Evolutionary conservation across 2,329 filamentous ascomycete species (phyloP).

Genomic region (Botrytis hyacinthi): DNA sequence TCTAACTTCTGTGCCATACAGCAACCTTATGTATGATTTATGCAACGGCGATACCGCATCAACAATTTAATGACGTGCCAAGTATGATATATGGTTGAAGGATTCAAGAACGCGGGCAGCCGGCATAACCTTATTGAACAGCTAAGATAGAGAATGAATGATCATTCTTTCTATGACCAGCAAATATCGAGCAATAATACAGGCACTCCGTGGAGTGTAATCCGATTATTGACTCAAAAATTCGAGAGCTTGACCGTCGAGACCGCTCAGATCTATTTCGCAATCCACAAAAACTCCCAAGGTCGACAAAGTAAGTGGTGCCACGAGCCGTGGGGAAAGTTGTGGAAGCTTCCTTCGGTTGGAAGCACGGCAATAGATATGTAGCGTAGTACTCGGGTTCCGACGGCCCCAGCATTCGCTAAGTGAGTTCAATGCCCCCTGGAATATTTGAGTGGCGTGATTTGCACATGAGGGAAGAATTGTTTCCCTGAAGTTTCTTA

Average conservation of each 20-base stretch:
- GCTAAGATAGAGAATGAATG: background rate
- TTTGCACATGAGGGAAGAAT: background rate
- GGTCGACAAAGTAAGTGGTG: background rate
- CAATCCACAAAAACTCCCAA: background rate
- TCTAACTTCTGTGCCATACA: background rate
- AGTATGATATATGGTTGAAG: background rate
- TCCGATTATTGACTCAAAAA: background rate
- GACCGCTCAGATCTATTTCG: background rate
- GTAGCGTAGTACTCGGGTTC: constrained; percentile 3
- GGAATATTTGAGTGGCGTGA: background rate
- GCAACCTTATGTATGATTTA: background rate
- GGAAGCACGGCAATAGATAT: background rate
- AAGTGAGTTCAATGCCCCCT: background rate
- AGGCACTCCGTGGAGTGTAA: background rate
- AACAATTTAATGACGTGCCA: background rate
- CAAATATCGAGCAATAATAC: background rate
- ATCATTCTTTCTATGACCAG: background rate
- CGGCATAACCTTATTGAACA: background rate
- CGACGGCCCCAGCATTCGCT: background rate
- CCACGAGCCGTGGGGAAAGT: background rate
- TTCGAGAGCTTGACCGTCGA: background rate
- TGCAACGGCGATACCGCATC: background rate
- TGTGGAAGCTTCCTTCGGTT: background rate
- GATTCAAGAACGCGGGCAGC: background rate
- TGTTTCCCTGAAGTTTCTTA: background rate